Percentiles rank a stretch among this genome's conserved stretches.
Evolutionary conservation across 345 rosid species (phyloP).

Genomic region (Carallia pectinifolia): DNA sequence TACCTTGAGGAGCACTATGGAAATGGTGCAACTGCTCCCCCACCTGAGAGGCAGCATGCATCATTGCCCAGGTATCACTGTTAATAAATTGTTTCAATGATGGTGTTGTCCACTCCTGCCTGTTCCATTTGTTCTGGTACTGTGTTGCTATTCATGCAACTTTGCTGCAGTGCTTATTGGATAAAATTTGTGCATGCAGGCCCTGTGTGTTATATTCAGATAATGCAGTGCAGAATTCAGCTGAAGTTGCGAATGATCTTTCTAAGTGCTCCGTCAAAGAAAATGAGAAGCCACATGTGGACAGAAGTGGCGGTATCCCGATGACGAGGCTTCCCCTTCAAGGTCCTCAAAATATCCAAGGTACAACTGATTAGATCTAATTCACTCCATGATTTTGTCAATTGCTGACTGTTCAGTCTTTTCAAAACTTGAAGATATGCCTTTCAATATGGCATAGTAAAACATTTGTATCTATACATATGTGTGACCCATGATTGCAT

Average conservation of each 20-base stretch:
- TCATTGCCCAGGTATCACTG: conserved; percentile 79
- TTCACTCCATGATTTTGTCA: not conserved
- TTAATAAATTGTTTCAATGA: not conserved
- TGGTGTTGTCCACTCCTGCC: conserved; percentile 1
- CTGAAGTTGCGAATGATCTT: conserved; percentile 62
- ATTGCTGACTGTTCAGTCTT: not conserved
- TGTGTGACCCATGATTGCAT: too few species aligned
- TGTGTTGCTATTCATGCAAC: not conserved
- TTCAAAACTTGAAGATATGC: not conserved
- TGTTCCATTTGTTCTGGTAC: not conserved
- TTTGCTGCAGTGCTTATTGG: not conserved
- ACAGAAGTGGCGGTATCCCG: conserved; percentile 59
- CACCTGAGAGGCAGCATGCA: conserved; percentile 94
- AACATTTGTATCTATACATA: too few species aligned
- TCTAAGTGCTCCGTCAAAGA: conserved; percentile 87
- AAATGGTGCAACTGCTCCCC: conserved; percentile 71
- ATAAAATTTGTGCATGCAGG: conserved; percentile 42
- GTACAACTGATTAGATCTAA: conserved; percentile 20
- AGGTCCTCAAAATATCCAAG: conserved; percentile 72
- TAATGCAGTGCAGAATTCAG: conserved; percentile 50
- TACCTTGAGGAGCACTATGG: conserved; percentile 92
- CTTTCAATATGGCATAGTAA: not conserved
- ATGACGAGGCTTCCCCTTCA: conserved; percentile 78
- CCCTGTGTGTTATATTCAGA: conserved; percentile 82
- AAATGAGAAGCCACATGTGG: conserved; percentile 53